These are phyloP conservation scores for Pichia cabralensis DNA, from an alignment of 805 yeast genomes.

Conservation along the genomic window DNA sequence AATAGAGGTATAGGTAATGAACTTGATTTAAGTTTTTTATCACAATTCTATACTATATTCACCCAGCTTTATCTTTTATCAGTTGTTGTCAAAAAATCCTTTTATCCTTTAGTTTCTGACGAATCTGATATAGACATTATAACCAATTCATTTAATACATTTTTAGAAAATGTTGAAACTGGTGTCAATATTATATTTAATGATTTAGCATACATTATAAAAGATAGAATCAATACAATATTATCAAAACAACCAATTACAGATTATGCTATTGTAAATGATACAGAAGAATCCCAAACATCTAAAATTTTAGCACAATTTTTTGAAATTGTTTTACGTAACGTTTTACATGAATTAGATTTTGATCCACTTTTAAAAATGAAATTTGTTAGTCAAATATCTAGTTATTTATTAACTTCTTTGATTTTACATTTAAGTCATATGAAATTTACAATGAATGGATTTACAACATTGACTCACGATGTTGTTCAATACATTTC, in stretches of 20 bases:
- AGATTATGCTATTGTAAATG: conserved; percentile 38
- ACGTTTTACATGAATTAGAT: conserved; percentile 25
- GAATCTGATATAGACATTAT: conserved; percentile 12
- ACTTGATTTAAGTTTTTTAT: conserved; percentile 13
- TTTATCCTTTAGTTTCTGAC: conserved; percentile 54
- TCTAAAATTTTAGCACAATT: conserved; percentile 55
- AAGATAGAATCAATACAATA: conserved; percentile 38
- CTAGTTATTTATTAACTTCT: conserved; percentile 31
- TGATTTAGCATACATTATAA: conserved; percentile 45
- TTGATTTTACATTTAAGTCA: conserved; percentile 66
- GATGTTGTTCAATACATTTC: conserved; percentile 70
- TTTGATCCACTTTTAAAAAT: conserved; percentile 17
- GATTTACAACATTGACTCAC: conserved; percentile 73
- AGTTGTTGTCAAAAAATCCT: conserved; percentile 61
- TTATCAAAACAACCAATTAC: conserved; percentile 55
- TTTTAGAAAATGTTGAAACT: conserved; percentile 35
- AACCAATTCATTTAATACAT: conserved; percentile 17
- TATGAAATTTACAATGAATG: conserved; percentile 67
- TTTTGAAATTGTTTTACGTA: conserved; percentile 28
- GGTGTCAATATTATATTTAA: conserved; percentile 55
- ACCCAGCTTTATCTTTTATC: conserved; percentile 48
- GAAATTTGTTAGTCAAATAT: conserved; percentile 15
- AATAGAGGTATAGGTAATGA: conserved; percentile 11
- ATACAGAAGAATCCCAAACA: conserved; percentile 52
- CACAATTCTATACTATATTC: conserved; percentile 17